These are phyloP conservation scores for Backusella psychrophila DNA, from an alignment of 192 early-diverging fungal genomes.

Conservation along the genomic window DNA sequence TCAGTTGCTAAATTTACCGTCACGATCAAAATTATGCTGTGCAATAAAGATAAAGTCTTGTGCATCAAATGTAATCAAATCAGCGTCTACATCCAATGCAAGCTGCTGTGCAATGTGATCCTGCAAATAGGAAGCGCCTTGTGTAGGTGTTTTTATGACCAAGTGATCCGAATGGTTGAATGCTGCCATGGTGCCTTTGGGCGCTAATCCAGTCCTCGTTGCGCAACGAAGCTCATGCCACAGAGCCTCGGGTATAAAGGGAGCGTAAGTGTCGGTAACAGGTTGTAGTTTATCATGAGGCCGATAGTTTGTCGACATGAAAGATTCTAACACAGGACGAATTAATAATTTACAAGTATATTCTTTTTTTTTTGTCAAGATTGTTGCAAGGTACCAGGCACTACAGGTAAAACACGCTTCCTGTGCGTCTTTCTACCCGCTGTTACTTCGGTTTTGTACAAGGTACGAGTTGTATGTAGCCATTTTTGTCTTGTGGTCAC, in stretches of 20 bases:
- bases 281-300: not conserved
- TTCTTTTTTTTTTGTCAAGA: constrained; percentile 3
- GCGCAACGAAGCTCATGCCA: constrained; percentile 20
- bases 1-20: not conserved
- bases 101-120: constrained; percentile 40
- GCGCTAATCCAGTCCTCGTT: constrained; percentile 16
- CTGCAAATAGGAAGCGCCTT: constrained; percentile 42
- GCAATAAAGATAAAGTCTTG: constrained; percentile 57
- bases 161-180: constrained; percentile 35
- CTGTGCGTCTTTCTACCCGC: not conserved
- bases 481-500: not conserved
- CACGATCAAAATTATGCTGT: constrained; percentile 35
- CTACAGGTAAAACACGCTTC: constrained; percentile 1
- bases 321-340: constrained; percentile 14
- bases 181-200: constrained; percentile 10
- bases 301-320: constrained; percentile 10
- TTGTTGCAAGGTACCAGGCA: constrained; percentile 8
- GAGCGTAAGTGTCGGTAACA: not conserved
- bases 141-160: constrained; percentile 35
- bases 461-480: not conserved
- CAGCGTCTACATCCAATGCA: constrained; percentile 50
- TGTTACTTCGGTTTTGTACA: not conserved
- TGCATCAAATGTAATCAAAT: constrained; percentile 60
- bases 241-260: constrained; percentile 12
- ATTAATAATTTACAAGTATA: not conserved